Base-by-base conservation (phyloP, 2,329 filamentous ascomycete species). In the Ceratocystis huliohia region DNA sequence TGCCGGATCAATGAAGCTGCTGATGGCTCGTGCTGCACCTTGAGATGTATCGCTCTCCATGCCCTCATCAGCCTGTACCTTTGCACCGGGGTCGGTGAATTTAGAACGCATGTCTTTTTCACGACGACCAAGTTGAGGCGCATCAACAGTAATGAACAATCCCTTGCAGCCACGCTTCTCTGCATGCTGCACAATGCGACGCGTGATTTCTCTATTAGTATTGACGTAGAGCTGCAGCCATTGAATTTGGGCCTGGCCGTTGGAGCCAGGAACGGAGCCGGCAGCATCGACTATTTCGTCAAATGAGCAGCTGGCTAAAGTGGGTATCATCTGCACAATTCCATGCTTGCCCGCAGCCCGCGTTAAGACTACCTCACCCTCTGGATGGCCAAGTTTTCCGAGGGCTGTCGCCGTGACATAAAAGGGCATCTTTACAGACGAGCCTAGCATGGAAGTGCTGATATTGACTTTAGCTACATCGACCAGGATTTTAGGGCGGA, bases 181-280 rank as follows among this genome's bases (percentile, higher is more conserved):
- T 68, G 94, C 94, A 76, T 97, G 91, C 77, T 93, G 76, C 62
- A 99, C 88, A 71, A 99, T 97, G 69, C 84, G 84, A 76, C 89
- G 85, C 7, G 94, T 99, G 75, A 99, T 93, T 41, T 82, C 83
- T 66, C 94, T 88, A 78, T 99, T 88, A 76, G 95, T 94, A 83
- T 99, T 99, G 71, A 99, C 90, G 77, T 96, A 96, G 0, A 99
- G 84, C 78, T 99, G 94, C 70, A 99, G 80, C 94, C 94, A 99
- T 77, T 97, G 94, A 3, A 91, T 85, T 76, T 96, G 92, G 69
- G 88, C 87, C 28, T 33, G 56, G 57, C 83, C 88, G 69, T 84
- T 80, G 17, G 61, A 50, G 30, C 62, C 62, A 30, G 50, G 28
- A n/a, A 69, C 67, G 10, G 48, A 53, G 30, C 22, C 33, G 37